phyloP scores from a whole-genome alignment of 2,329 filamentous ascomycete species.

The Sphaceloma murrayae region DNA sequence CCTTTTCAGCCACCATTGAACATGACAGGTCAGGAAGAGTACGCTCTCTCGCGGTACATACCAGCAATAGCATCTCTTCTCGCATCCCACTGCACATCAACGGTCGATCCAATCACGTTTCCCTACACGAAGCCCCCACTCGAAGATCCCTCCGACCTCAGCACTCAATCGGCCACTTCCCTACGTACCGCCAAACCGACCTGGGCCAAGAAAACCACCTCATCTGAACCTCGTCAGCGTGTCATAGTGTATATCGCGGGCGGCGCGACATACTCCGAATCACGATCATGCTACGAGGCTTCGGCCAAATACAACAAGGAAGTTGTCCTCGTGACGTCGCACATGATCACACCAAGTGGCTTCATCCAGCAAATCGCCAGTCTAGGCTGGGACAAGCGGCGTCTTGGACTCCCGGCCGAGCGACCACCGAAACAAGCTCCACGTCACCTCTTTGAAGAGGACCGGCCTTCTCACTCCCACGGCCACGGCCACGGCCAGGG shows the following conservation, averaged over 20 bases:
- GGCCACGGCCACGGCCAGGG: neutral
- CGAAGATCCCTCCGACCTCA: conserved; percentile 51
- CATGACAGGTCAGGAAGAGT: conserved; percentile 56
- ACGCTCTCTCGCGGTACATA: conserved; percentile 77
- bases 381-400: conserved; percentile 62
- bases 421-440: conserved; percentile 72
- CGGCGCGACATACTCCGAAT: conserved; percentile 87
- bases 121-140: conserved; percentile 47
- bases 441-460: conserved; percentile 72
- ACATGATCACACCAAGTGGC: conserved; percentile 80
- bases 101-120: conserved; percentile 37
- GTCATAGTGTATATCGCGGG: conserved; percentile 92
- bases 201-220: conserved; percentile 75
- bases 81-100: conserved; percentile 49
- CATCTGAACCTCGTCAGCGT: conserved; percentile 72
- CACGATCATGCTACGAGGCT: conserved; percentile 79
- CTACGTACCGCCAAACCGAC: conserved; percentile 86
- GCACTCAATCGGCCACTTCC: conserved; percentile 49
- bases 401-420: conserved; percentile 72
- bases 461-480: conserved; percentile 34
- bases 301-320: conserved; percentile 64
- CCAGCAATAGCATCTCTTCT: conserved; percentile 74
- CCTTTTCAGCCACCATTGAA: conserved; percentile 51
- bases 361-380: conserved; percentile 78
- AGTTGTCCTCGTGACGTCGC: conserved; percentile 77